Evolutionary conservation across 2,329 filamentous ascomycete species (phyloP).

Genomic region (Ophiocordyceps camponoti-floridani): DNA sequence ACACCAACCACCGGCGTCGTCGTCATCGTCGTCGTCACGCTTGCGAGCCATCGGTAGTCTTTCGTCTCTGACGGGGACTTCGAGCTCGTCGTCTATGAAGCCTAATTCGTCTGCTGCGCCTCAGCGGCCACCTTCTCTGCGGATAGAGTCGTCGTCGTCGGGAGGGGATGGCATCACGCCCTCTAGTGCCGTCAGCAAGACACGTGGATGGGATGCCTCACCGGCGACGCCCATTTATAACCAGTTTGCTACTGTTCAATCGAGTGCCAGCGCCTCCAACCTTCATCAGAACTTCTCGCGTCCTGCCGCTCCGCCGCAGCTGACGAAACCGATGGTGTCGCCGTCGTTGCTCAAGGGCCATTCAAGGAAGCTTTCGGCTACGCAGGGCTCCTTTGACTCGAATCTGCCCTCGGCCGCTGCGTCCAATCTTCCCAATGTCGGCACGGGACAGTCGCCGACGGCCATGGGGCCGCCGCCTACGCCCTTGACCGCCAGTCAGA

Average conservation of each 20-base stretch:
- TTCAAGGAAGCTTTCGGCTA: slow-evolving; percentile 51
- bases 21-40: slow-evolving; percentile 2
- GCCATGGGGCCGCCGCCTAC: slow-evolving; percentile 17
- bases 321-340: slow-evolving; percentile 11
- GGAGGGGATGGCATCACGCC: slow-evolving; percentile 9
- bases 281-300: slow-evolving; percentile 40
- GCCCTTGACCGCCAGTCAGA: slow-evolving; percentile 48
- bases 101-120: slow-evolving; percentile 7
- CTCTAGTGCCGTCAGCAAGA: slow-evolving; percentile 26
- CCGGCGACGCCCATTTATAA: slow-evolving; percentile 28
- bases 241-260: slow-evolving; percentile 16
- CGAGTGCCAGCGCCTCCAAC: slow-evolving; percentile 27
- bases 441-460: slow-evolving; percentile 16
- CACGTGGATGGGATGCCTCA: slow-evolving; percentile 19
- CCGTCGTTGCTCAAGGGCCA: slow-evolving; percentile 21
- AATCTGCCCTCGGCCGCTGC: slow-evolving; percentile 44
- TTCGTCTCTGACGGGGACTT: slow-evolving; percentile 26
- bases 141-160: slow-evolving; percentile 13
- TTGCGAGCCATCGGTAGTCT: slow-evolving; percentile 36
- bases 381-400: slow-evolving; percentile 61
- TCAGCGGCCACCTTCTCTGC: slow-evolving; percentile 15
- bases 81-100: slow-evolving; percentile 9
- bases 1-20: slow-evolving; percentile 1
- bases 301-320: slow-evolving; percentile 20
- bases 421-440: slow-evolving; percentile 34